phyloP scores from a whole-genome alignment of 495 filamentous ascomycete genomes.

The Podospora appendiculata region DNA sequence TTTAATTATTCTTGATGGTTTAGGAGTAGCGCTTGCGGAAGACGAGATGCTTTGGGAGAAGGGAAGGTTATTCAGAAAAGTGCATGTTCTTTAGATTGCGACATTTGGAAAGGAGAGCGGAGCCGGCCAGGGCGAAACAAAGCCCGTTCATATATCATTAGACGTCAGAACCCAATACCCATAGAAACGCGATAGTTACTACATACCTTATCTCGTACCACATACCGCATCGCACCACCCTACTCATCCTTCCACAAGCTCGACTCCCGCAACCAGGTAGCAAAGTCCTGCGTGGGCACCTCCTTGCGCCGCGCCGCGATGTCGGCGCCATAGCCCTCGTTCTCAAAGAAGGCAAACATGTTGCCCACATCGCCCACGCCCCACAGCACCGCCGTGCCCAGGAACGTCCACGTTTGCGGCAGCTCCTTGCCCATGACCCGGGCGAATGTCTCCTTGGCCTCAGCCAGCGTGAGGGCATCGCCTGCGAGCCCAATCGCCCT shows the following conservation, averaged over 20 bases:
- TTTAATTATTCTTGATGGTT: too few relatives aligned
- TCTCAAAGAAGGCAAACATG: constrained; percentile 61
- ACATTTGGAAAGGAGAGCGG: too few relatives aligned
- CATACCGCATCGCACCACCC: too few relatives aligned
- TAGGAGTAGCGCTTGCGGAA: too few relatives aligned
- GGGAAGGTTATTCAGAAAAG: too few relatives aligned
- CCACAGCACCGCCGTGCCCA: constrained; percentile 33
- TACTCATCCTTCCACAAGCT: constrained; percentile 26
- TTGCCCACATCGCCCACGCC: constrained; percentile 43
- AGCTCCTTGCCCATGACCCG: constrained; percentile 38
- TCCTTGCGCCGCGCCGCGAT: constrained; percentile 42
- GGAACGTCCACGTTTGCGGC: constrained; percentile 40
- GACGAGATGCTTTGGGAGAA: too few relatives aligned
- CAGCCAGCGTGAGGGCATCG: constrained; percentile 21
- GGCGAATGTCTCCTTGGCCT: constrained; percentile 42
- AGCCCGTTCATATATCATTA: too few relatives aligned
- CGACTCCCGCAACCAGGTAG: constrained; percentile 51
- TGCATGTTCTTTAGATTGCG: too few relatives aligned
- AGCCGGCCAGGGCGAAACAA: too few relatives aligned
- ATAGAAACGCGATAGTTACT: too few relatives aligned
- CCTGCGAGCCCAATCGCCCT: constrained; percentile 23
- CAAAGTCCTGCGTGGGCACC: constrained; percentile 52
- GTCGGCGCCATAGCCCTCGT: constrained; percentile 53
- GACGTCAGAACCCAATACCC: too few relatives aligned
- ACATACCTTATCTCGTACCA: too few relatives aligned